These are phyloP conservation scores for Yamadazyma kitorensis DNA, from an alignment of 805 yeast species.

Conservation along the genomic window DNA sequence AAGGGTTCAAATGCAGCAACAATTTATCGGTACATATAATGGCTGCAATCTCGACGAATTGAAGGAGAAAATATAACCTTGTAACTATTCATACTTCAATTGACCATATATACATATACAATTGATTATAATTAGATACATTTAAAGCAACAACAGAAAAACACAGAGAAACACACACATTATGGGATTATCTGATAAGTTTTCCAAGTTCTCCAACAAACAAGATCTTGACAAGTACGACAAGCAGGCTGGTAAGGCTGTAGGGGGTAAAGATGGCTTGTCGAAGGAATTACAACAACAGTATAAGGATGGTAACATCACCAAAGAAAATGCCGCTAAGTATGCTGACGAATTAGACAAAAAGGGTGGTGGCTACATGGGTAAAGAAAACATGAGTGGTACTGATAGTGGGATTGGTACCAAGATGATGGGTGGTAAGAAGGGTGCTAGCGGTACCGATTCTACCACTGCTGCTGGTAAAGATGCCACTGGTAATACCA, in stretches of 20 bases:
- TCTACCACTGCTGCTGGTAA: constrained; percentile 11
- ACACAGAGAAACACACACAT: too few relatives aligned
- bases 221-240: constrained; percentile 25
- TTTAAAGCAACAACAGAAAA: too few relatives aligned
- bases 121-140: too few relatives aligned
- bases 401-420: constrained; percentile 30
- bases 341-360: constrained; percentile 22
- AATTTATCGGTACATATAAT: too few relatives aligned
- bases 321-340: constrained; percentile 26
- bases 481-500: constrained; percentile 9
- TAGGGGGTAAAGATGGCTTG: constrained; percentile 24
- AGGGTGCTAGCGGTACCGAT: constrained; percentile 6
- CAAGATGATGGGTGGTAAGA: constrained; percentile 17
- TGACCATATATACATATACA: too few relatives aligned
- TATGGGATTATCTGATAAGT: constrained; percentile 41
- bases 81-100: too few relatives aligned
- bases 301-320: constrained; percentile 27
- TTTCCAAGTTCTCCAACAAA: constrained; percentile 25
- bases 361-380: constrained; percentile 17
- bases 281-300: constrained; percentile 27
- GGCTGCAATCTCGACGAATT: too few relatives aligned
- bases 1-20: constrained; percentile 3
- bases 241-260: constrained; percentile 28
- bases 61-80: too few relatives aligned
- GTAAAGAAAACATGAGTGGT: constrained; percentile 24